Evolutionary conservation across 2,329 filamentous ascomycete species (phyloP), one percentile per base, ranked within the genome.

Genomic region (Penicillium hordei): DNA sequence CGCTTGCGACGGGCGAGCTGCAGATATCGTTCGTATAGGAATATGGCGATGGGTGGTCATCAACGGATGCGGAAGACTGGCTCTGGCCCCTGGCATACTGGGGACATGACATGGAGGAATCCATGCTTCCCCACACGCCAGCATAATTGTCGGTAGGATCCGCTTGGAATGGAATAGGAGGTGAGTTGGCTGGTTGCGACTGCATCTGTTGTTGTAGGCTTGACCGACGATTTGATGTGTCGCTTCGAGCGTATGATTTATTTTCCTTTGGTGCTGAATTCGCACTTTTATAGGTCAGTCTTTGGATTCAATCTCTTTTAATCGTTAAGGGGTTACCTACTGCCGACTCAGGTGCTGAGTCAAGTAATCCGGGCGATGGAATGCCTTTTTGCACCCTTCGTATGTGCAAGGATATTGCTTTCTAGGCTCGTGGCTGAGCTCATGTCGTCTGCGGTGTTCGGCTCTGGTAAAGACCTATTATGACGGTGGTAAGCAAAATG

Each of bases 331-430:
- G 9, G 15, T 3, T 23, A 74, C 77, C 64, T 68, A 81, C 79
- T 81, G 79, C 70, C 77, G 75, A 58, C 78, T 76, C 68, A 80
- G 72, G 63, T 81, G 79, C 29, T 79, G 75, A 12, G 74, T 65
- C n/a, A 81, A 68, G 45, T 81, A 71, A 65, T 81, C 79, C 19
- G 75, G 65, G 25, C 79, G 77, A 55, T 80, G 78, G 58, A 81
- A 81, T 29, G 75, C 73, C 59, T 79, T 80, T 42, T 70, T 69
- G 64, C 79, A 81, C 43, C 73, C 76, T 58, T 72, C 68, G 44
- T 76, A 68, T 4, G 70, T 66, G 66, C 79, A 81, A 21, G 67
- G 67, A 55, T 76, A 79, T 13, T 72, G 61, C 23, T 76, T 76
- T 55, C 78, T 76, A 4, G 77, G 71, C 57, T 77, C 79, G 65